Percentiles rank a stretch among this genome's conserved stretches.
Conservation (phyloP, 805 yeast species). For the Yarrowia divulgata region DNA sequence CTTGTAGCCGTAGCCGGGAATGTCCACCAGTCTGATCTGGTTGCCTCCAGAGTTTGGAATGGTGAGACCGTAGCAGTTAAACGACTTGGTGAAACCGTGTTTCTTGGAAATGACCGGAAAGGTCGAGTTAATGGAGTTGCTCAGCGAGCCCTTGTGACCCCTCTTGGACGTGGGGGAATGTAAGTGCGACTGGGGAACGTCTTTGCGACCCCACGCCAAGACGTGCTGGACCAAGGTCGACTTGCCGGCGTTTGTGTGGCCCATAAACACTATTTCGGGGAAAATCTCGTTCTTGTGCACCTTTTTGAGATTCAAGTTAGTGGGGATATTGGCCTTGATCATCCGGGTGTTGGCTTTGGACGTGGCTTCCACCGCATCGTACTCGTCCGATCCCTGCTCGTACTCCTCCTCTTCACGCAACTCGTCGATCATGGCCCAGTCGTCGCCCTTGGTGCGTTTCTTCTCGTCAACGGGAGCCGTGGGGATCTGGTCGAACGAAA, state of each 20-base stretch:
- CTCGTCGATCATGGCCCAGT: constrained; percentile 34
- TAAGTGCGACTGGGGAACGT: constrained; percentile 55
- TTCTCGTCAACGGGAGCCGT: constrained; percentile 29
- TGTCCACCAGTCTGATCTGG: constrained; percentile 72
- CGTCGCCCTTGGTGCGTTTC: constrained; percentile 22
- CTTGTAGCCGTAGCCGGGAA: constrained; percentile 88
- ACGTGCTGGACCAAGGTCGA: constrained; percentile 63
- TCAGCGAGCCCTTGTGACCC: constrained; percentile 45
- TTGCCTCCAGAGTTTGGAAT: constrained; percentile 59
- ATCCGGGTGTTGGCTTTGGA: constrained; percentile 10
- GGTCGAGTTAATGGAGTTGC: constrained; percentile 43
- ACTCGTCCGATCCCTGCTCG: constrained; percentile 16
- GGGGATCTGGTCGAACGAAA: constrained; percentile 34
- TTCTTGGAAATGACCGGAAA: constrained; percentile 56
- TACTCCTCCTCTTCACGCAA: constrained; percentile 15
- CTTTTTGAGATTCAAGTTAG: constrained; percentile 24
- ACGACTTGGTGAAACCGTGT: constrained; percentile 66
- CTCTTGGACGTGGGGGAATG: constrained; percentile 47
- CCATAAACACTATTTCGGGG: constrained; percentile 80
- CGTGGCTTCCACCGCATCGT: neutral
- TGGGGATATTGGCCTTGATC: constrained; percentile 37
- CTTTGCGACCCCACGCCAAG: constrained; percentile 34
- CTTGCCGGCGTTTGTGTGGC: constrained; percentile 88
- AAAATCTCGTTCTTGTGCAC: constrained; percentile 48
- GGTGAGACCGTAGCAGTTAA: constrained; percentile 64